Conservation (phyloP, 345 rosid species). For the Hypericum perforatum region DNA sequence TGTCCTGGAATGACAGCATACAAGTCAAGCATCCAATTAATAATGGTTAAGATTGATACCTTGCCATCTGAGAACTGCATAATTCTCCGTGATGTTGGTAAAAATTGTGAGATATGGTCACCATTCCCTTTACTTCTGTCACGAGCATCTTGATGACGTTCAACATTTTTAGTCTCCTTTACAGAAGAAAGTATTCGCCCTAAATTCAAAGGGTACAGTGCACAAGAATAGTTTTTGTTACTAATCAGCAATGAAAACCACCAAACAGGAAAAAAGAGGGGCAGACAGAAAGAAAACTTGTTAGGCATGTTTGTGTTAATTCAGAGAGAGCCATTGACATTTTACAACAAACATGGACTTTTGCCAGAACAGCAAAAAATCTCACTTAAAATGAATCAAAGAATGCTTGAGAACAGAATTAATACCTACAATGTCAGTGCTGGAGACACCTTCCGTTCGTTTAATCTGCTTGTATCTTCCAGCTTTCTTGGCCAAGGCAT, state of each 20-base stretch:
- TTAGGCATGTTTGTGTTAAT: background rate
- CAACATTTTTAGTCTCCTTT: constrained; percentile 31
- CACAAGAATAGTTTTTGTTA: background rate
- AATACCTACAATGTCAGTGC: constrained; percentile 71
- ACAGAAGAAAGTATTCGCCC: constrained; percentile 75
- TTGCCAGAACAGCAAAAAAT: background rate
- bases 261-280: background rate
- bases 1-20: no score
- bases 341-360: background rate
- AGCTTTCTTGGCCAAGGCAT: constrained; percentile 65
- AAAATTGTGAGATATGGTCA: constrained; percentile 64
- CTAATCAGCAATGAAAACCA: constrained; percentile 3
- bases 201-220: constrained; percentile 14
- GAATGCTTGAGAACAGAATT: constrained; percentile 3
- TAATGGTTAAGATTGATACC: constrained; percentile 16
- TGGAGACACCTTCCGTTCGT: constrained; percentile 77
- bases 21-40: no score
- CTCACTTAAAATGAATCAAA: constrained; percentile 1
- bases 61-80: constrained; percentile 72
- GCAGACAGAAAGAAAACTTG: background rate
- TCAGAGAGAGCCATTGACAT: no score
- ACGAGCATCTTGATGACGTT: constrained; percentile 20
- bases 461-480: constrained; percentile 75
- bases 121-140: constrained; percentile 46
- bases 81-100: constrained; percentile 69